Base-by-base conservation (phyloP, 2,329 filamentous ascomycete genomes). In the Scolecobasidium constrictum region DNA sequence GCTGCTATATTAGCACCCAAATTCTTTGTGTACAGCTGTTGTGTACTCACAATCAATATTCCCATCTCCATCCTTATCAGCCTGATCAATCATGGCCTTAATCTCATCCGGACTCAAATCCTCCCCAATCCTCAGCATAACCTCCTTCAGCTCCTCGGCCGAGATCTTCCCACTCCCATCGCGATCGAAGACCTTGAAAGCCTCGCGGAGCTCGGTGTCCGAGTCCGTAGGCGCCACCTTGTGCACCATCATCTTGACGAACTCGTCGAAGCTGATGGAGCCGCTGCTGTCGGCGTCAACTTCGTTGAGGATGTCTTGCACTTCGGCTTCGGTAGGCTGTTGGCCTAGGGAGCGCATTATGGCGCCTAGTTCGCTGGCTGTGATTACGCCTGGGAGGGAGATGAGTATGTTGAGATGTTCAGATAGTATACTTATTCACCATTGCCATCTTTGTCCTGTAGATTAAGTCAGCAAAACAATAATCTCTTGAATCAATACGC, bases 141-240 rank as follows among this genome's bases (percentile, higher is more conserved):
- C 85, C 58, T 92, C 85, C 55, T 85, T 83, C 56, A 92, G 73
- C 67, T 92, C 85, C 43, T 85, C 85, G 48, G 85, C 85, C 19
- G 85, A 92, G 64, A 92, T 92, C 67, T 88, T 92, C 43, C 85
- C 85, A 66, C 92, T 92, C 72, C 90, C 92, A 59, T 92, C 85
- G 55, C 85, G 84, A 61, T 92, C 85, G 56, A 92, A 92, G 43
- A 85, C 83, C 74, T 88, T 88, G 77, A 90, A 90, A 12, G 84
- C 84, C 64, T 90, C 85, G 56, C 85, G 78, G 54, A 92, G 92
- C 64, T 92, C 85, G 68, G 92, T 85, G 67, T 92, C 85, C 38
- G 84, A 90, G 60, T 92, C 85, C 53, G 85, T 92, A 57, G 90
- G 85, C 73, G 90, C 90, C 85, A 92, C 92, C 71, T 92, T 92